phyloP scores from a whole-genome alignment of 2,329 filamentous ascomycete species.

The Pleochaeta shiraiana region DNA sequence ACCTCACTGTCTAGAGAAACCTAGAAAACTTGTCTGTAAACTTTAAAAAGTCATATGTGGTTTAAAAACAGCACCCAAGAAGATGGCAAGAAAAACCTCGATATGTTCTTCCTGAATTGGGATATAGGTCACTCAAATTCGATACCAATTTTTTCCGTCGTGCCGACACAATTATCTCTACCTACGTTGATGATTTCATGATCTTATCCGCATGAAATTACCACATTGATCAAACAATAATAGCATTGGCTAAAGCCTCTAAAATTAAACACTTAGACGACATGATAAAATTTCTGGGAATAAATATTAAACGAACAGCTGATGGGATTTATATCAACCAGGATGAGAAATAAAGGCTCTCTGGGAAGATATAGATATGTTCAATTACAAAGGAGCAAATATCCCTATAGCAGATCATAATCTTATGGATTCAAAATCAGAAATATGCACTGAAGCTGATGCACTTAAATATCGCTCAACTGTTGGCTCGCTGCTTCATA shows the following conservation, averaged over 20 bases:
- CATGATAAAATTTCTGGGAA: neutral
- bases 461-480: neutral
- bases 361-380: no score
- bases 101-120: neutral
- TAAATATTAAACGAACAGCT: no score
- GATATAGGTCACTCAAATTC: neutral
- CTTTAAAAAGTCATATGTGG: neutral
- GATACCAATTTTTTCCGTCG: neutral
- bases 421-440: neutral
- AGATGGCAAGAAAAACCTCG: neutral
- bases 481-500: neutral
- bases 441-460: neutral
- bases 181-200: no score
- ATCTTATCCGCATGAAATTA: neutral
- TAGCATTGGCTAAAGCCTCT: neutral
- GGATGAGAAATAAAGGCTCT: no score
- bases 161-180: no score
- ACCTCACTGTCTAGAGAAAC: neutral
- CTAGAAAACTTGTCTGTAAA: neutral
- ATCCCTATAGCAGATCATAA: no score
- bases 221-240: neutral
- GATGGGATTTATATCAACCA: no score
- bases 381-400: no score
- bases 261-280: neutral
- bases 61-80: neutral